These are phyloP conservation scores for Roridomyces roridus DNA, from an alignment of 768 basidiomycete genomes.

Conservation along the genomic window DNA sequence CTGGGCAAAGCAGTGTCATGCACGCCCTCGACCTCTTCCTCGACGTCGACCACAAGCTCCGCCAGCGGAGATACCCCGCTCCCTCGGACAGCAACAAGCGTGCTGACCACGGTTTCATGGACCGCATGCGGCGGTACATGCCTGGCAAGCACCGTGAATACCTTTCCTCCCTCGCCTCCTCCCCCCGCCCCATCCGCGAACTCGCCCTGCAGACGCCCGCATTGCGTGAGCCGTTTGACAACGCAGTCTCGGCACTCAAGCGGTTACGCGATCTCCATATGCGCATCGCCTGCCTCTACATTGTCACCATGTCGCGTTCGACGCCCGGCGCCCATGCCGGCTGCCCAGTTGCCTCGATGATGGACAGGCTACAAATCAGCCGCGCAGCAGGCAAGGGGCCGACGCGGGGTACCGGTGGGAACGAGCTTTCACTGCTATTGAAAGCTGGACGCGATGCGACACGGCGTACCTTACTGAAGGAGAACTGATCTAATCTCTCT, in stretches of 20 bases:
- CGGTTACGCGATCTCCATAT: conserved; percentile 88
- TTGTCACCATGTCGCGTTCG: conserved; percentile 83
- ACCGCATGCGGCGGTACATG: conserved; percentile 95
- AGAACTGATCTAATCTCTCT: conserved; percentile 29
- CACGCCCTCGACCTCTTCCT: conserved; percentile 86
- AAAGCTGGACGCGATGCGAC: conserved; percentile 94
- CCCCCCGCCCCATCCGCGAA: conserved; percentile 67
- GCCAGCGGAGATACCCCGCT: conserved; percentile 68
- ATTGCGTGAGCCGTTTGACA: conserved; percentile 79
- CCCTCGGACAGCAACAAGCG: conserved; percentile 70
- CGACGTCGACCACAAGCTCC: conserved; percentile 87
- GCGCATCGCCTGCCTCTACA: conserved; percentile 85
- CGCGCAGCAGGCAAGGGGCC: conserved; percentile 52
- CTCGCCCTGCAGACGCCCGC: conserved; percentile 62
- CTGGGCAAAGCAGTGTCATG: conserved; percentile 93
- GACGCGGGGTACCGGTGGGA: conserved; percentile 90
- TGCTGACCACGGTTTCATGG: conserved; percentile 84
- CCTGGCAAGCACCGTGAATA: conserved; percentile 90
- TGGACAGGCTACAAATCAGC: conserved; percentile 49
- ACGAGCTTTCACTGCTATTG: conserved; percentile 77
- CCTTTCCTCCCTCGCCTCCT: conserved; percentile 67
- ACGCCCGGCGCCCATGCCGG: conserved; percentile 49
- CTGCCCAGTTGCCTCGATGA: conserved; percentile 64
- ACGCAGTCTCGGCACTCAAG: conserved; percentile 79
- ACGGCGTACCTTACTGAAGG: conserved; percentile 59